These are phyloP conservation scores for Falciphora oryzae DNA, from an alignment of 2,329 filamentous ascomycete genomes.

Conservation along the genomic window DNA sequence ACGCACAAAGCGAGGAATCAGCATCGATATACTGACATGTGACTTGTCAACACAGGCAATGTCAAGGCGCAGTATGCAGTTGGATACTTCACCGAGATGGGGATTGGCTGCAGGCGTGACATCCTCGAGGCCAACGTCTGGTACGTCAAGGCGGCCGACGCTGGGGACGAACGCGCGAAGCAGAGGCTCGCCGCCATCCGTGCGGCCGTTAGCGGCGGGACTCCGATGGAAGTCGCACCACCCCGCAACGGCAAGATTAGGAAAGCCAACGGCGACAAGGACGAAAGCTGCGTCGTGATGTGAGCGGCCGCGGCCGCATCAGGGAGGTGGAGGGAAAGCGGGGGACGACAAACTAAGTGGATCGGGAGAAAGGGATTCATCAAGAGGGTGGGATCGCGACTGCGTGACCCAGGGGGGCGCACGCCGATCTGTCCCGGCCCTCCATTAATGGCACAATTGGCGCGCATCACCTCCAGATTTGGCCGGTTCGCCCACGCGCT, in stretches of 20 bases:
- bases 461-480: neutral
- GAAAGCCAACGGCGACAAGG: conserved; percentile 36
- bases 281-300: conserved; percentile 55
- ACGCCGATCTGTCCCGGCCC: neutral
- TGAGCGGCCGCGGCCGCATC: conserved; percentile 25
- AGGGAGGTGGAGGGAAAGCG: neutral
- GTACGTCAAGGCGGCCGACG: conserved; percentile 94
- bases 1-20: neutral
- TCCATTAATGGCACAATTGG: neutral
- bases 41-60: conserved; percentile 41
- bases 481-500: neutral
- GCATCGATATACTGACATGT: conserved; percentile 10
- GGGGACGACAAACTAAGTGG: neutral
- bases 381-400: neutral
- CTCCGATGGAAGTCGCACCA: conserved; percentile 51
- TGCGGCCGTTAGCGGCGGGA: conserved; percentile 64
- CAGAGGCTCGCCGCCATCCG: conserved; percentile 82
- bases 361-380: neutral
- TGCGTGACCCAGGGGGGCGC: neutral
- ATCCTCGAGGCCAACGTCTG: conserved; percentile 96
- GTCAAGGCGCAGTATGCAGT: conserved; percentile 86
- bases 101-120: conserved; percentile 89
- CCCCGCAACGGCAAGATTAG: conserved; percentile 45
- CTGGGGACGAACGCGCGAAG: conserved; percentile 84
- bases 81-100: conserved; percentile 98